phyloP scores from a whole-genome alignment of 116 monocot genomes.

The Cymodocea nodosa region DNA sequence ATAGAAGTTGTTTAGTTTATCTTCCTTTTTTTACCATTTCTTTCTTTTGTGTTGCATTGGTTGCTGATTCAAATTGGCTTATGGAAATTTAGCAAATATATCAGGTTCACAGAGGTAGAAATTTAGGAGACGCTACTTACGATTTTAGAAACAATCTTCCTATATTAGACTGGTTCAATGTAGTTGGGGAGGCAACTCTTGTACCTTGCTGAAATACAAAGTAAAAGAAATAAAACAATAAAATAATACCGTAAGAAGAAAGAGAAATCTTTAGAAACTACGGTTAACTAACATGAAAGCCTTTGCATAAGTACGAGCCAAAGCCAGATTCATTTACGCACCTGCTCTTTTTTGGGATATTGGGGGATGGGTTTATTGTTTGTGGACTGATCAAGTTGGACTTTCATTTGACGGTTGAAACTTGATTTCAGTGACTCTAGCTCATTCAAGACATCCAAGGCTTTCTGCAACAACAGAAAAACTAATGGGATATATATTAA shows the following conservation, averaged over 20 bases:
- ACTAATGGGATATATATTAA: background rate
- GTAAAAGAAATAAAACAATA: background rate
- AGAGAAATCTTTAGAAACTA: background rate
- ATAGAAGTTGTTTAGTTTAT: too few relatives aligned
- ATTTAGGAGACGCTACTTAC: conserved; percentile 25
- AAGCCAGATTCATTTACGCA: background rate
- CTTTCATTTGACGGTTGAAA: conserved; percentile 46
- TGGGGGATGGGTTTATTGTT: conserved; percentile 19
- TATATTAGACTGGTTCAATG: conserved; percentile 17
- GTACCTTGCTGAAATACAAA: conserved; percentile 26
- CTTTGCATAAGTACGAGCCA: background rate
- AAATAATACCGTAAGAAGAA: conserved; percentile 1
- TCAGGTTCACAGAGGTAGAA: background rate
- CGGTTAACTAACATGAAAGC: too few relatives aligned
- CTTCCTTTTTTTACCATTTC: too few relatives aligned
- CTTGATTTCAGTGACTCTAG: conserved; percentile 74
- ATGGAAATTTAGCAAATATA: background rate
- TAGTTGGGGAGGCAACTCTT: conserved; percentile 19
- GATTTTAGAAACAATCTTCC: conserved; percentile 37
- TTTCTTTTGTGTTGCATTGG: background rate
- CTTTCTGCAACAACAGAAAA: conserved; percentile 41
- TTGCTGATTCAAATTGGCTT: background rate
- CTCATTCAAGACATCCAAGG: conserved; percentile 62
- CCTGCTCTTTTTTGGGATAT: conserved; percentile 37
- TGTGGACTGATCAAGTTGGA: conserved; percentile 14